Base-by-base conservation (phyloP, 2,329 filamentous ascomycete genomes). In the Fusarium paranaense region DNA sequence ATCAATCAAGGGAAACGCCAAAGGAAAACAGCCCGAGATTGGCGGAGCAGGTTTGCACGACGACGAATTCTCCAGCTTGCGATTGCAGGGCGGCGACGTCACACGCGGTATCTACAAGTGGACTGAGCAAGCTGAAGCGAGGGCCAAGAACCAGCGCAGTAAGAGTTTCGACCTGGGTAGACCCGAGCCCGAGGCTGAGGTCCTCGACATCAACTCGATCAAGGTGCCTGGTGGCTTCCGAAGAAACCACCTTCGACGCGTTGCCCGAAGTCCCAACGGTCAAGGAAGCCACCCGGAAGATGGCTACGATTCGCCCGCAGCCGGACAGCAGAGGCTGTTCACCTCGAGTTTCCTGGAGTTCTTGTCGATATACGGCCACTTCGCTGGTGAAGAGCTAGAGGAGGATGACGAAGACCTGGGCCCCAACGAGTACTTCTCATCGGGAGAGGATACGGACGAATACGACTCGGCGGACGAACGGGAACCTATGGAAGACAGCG, bases 311-410 rank as follows among this genome's bases (percentile, higher is more conserved):
- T 82, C 82, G 80, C 78, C 83, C 14, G 70, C 68, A 16, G 73
- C 71, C 1, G 73, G 78, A 18, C 79, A 78, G 80, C 80, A 79
- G 77, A 90, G 90, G 71, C 87, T 97, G 35, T 91, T 98, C 67
- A 98, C 97, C 0, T 95, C 90, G 75, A 99, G 94, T 83, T 99
- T 99, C 81, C 90, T 99, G 69, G 97, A 99, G 82, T 99, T 99
- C 78, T 82, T 99, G 60, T 95, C 94, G 9, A 89, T 99, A 33
- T 99, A 98, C 78, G 97, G 97, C 5, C 97, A 99, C 84, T 99
- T 99, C 81, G 97, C 97, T 2, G 97, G 97, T 83, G 97, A 99
- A 83, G 94, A 98, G 80, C 89, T 99, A 14, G 95, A 98, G 81
- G 97, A 99, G 83, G 97, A 98, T 77, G 97, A 98, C 77, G 96